These are phyloP conservation scores for Trichoderma asperellum DNA, from an alignment of 2,329 filamentous ascomycete genomes.

Conservation along the genomic window DNA sequence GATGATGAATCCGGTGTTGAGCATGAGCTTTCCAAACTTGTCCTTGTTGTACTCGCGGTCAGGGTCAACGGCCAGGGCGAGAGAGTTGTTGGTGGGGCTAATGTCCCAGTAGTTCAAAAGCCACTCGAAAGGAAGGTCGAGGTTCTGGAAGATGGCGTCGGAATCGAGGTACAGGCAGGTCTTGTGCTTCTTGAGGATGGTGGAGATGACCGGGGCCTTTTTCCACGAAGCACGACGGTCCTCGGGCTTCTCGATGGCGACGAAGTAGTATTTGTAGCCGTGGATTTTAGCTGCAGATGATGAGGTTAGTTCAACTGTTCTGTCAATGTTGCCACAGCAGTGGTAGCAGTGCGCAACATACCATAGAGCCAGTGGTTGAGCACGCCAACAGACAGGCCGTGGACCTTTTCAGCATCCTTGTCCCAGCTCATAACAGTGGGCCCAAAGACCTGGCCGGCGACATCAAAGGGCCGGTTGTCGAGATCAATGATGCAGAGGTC, in stretches of 20 bases:
- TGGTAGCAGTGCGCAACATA: conserved; percentile 31
- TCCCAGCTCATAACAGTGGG: conserved; percentile 44
- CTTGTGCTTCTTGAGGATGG: conserved; percentile 50
- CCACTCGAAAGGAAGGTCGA: conserved; percentile 52
- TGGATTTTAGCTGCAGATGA: conserved; percentile 47
- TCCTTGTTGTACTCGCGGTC: conserved; percentile 46
- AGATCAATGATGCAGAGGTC: conserved; percentile 52
- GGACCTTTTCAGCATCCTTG: conserved; percentile 39
- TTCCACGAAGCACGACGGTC: conserved; percentile 53
- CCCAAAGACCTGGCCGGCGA: conserved; percentile 44
- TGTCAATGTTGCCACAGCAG: neutral
- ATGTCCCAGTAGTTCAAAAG: conserved; percentile 53
- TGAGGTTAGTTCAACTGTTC: conserved; percentile 32
- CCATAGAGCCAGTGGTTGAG: conserved; percentile 52
- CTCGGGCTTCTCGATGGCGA: conserved; percentile 44
- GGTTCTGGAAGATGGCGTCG: conserved; percentile 49
- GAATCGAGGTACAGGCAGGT: conserved; percentile 51
- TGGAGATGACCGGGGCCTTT: conserved; percentile 48
- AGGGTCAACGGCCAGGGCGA: conserved; percentile 49
- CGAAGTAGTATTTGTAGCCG: conserved; percentile 53
- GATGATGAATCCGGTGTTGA: conserved; percentile 59
- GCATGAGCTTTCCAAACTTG: conserved; percentile 46
- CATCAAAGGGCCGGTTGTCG: conserved; percentile 47
- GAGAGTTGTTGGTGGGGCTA: conserved; percentile 45
- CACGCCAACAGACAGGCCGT: conserved; percentile 47